These are phyloP conservation scores for Graphilbum sp. DNA, from an alignment of 2,329 filamentous ascomycete genomes.

Conservation along the genomic window DNA sequence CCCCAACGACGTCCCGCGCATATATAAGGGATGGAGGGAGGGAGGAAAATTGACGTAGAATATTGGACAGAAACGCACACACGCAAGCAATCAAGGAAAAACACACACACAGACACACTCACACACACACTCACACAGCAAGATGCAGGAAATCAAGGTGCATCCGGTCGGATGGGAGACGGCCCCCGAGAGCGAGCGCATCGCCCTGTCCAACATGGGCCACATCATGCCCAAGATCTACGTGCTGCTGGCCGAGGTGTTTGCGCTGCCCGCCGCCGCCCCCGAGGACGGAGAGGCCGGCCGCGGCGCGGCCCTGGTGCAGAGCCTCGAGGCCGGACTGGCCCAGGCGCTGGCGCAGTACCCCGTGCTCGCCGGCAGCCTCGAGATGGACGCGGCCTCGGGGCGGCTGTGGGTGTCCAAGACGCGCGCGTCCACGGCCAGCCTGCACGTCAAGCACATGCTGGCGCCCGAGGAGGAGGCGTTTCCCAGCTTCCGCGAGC, in stretches of 20 bases:
- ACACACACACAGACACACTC: no score
- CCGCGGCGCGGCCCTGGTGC: no score
- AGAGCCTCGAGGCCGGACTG: neutral
- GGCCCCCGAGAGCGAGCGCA: neutral
- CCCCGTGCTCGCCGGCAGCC: conserved; percentile 1
- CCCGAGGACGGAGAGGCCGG: neutral
- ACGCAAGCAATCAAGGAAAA: no score
- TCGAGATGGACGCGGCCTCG: conserved; percentile 3
- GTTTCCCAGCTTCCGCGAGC: conserved; percentile 3
- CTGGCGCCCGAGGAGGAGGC: neutral
- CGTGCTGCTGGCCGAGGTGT: conserved; percentile 5
- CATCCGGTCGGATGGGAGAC: conserved; percentile 3
- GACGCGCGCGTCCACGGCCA: neutral
- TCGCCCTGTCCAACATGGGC: conserved; percentile 1
- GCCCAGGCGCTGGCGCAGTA: conserved; percentile 3
- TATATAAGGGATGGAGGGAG: no score
- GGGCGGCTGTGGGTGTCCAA: conserved; percentile 4
- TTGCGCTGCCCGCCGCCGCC: neutral
- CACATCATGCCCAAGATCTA: conserved; percentile 7
- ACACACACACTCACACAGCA: neutral
- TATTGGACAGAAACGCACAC: no score
- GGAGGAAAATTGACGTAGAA: no score
- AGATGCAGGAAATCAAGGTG: neutral
- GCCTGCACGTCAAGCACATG: conserved; percentile 3
- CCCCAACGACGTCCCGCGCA: no score